phyloP scores from a whole-genome alignment of 371 early-diverging fungal species.

The Umbelopsis sp. region DNA sequence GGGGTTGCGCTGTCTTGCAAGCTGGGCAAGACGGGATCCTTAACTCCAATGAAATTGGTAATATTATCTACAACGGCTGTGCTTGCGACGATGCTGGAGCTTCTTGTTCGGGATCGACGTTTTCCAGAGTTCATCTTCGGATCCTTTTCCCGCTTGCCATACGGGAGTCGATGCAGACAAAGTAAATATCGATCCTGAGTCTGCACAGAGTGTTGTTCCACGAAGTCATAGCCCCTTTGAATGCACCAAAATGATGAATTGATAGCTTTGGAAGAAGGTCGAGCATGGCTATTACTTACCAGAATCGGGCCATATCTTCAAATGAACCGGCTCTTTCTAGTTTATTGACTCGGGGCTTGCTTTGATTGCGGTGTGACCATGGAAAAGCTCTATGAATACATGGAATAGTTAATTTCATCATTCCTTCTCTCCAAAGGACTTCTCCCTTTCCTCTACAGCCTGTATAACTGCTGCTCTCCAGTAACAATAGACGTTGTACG shows the following conservation, averaged over 20 bases:
- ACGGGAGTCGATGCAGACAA: slow-evolving; percentile 86
- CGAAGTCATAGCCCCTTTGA: slow-evolving; percentile 59
- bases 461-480: not conserved
- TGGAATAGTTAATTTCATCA: too few species aligned
- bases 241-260: slow-evolving; percentile 18
- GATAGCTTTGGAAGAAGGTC: not conserved
- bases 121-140: slow-evolving; percentile 11
- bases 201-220: slow-evolving; percentile 85
- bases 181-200: slow-evolving; percentile 89
- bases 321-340: slow-evolving; percentile 64
- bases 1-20: not conserved
- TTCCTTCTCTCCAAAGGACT: too few species aligned
- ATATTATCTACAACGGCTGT: slow-evolving; percentile 43
- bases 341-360: slow-evolving; percentile 58
- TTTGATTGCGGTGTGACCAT: slow-evolving; percentile 54
- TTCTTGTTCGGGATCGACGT: slow-evolving; percentile 19
- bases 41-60: slow-evolving; percentile 28
- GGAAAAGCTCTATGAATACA: slow-evolving; percentile 42
- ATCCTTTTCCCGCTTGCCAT: slow-evolving; percentile 19
- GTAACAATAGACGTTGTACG: slow-evolving; percentile 25
- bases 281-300: slow-evolving; percentile 40
- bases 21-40: not conserved
- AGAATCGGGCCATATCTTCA: slow-evolving; percentile 70
- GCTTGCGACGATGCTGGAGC: slow-evolving; percentile 21
- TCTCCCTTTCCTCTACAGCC: not conserved